These are phyloP conservation scores for Trichoderma endophyticum DNA, from an alignment of 2,329 filamentous ascomycete species.

Conservation along the genomic window DNA sequence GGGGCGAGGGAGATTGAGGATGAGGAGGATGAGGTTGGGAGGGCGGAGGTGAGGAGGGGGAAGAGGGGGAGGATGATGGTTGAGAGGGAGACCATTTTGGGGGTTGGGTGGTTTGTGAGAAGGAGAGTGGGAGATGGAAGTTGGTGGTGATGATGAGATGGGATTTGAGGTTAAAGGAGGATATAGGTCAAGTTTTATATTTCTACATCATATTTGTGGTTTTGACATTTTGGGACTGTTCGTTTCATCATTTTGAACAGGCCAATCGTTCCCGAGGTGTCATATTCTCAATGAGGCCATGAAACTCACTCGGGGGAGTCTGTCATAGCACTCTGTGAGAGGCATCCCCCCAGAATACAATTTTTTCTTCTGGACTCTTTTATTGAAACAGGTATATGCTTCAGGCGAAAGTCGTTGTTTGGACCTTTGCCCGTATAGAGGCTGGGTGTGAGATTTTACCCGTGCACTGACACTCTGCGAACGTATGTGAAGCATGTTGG, in stretches of 20 bases:
- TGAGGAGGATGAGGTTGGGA: background rate
- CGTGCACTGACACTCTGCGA: background rate
- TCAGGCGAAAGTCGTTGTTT: background rate
- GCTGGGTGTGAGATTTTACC: background rate
- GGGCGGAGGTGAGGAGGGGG: background rate
- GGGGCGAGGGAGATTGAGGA: slow-evolving; percentile 29
- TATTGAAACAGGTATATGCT: background rate
- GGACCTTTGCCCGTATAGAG: background rate
- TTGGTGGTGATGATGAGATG: background rate
- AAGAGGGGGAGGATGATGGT: background rate
- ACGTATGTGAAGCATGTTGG: background rate
- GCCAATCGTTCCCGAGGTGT: background rate
- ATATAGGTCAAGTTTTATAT: background rate
- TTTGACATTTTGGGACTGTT: background rate
- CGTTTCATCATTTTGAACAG: background rate
- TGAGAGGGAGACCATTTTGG: background rate
- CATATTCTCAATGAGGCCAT: background rate
- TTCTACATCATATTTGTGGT: background rate
- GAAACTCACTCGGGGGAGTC: background rate
- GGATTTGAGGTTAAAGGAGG: background rate
- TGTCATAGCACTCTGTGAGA: background rate
- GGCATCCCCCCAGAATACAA: rapidly evolving
- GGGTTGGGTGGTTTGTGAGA: background rate
- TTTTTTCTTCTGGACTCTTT: background rate
- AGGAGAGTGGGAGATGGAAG: background rate